A percentile compares a stretch with the other conserved stretches of the same genome.
Conservation (phyloP, 2,329 filamentous ascomycete species). For the Paramyrothecium roridum region DNA sequence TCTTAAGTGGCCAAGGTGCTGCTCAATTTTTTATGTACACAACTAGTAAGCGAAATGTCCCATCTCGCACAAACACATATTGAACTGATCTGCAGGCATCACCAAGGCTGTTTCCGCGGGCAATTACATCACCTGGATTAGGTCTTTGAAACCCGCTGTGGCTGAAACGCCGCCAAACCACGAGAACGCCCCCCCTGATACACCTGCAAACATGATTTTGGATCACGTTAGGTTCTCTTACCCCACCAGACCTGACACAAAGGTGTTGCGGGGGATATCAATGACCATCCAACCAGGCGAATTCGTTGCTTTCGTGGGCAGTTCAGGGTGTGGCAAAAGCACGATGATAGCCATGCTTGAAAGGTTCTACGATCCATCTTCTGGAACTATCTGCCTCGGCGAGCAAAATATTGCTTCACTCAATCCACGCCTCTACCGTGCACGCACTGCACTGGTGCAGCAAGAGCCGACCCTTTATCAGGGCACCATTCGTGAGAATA, state of each 20-base stretch:
- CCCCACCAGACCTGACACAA: not conserved
- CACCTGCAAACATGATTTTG: constrained; percentile 8
- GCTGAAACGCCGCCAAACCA: constrained; percentile 31
- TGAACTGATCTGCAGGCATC: constrained; percentile 38
- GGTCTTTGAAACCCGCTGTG: constrained; percentile 26
- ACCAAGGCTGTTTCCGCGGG: constrained; percentile 40
- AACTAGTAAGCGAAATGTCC: constrained; percentile 32
- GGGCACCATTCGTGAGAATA: constrained; percentile 80
- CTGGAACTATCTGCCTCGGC: constrained; percentile 45
- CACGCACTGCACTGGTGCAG: constrained; percentile 51
- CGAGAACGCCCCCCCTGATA: constrained; percentile 13
- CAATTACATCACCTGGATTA: constrained; percentile 41
- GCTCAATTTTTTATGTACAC: constrained; percentile 24
- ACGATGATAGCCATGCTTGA: constrained; percentile 54
- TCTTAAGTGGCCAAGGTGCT: constrained; percentile 23
- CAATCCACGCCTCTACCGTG: constrained; percentile 48
- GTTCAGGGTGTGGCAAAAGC: constrained; percentile 56
- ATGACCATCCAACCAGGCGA: constrained; percentile 14
- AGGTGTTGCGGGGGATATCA: not conserved
- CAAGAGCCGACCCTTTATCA: constrained; percentile 69
- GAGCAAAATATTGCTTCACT: constrained; percentile 35
- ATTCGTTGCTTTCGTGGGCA: constrained; percentile 52
- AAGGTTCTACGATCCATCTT: constrained; percentile 39
- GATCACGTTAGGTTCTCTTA: constrained; percentile 9
- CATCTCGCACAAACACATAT: constrained; percentile 30